Base-by-base conservation (phyloP, 2,329 filamentous ascomycete genomes). In the Ceratocystiopsis sp. region DNA sequence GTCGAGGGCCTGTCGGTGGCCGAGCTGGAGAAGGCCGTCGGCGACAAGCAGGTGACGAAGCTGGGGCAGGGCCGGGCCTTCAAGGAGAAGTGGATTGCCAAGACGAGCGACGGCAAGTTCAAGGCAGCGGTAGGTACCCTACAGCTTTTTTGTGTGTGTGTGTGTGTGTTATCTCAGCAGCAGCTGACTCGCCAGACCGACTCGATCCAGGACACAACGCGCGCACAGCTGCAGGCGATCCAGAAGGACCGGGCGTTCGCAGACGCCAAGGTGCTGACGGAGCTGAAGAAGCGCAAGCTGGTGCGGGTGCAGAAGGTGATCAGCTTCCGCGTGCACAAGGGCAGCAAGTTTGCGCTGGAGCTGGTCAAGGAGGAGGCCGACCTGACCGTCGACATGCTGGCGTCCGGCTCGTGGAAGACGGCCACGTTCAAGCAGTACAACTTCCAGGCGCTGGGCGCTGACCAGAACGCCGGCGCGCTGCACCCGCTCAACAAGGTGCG, bases 11-110 rank as follows among this genome's bases (percentile, higher is more conserved):
- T 95, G 60, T 81, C 82, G 50, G 80, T 96, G 47, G 66, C 72
- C 50, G 83, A 89, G 51, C 66, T 87, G 45, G 73, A 80, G 62
- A 67, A 66, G 57, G 66, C 66, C 43, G 77, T 89, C 50, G 80
- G 82, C 44, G 76, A 82, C 60, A 83, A 84, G 60, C 77, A 66
- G 40, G 79, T 75, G 38, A 70, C 79, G 41, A 89, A 84, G 64
- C 68, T 95, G 47, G 91, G 91, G n/a, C 82, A 91, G 59, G 86
- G 86, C 54, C 93, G 91, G 65, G 89, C 89, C 33, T 94, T 96
- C 68, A 93, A 75, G 57, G 73, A 78, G 60, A 80, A 78, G 57
- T 82, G 77, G 78, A 80, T 81, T 49, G 40, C 46, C 44, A 79
- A 75, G 62, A 68, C 73, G 52, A 68, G 71, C 19, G 69, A 71